A percentile compares a stretch with the other conserved stretches of the same genome.
Evolutionary conservation across 225 moss, liverwort and hornwort species (phyloP).

Genomic region (Thuidium tamariscinum): DNA sequence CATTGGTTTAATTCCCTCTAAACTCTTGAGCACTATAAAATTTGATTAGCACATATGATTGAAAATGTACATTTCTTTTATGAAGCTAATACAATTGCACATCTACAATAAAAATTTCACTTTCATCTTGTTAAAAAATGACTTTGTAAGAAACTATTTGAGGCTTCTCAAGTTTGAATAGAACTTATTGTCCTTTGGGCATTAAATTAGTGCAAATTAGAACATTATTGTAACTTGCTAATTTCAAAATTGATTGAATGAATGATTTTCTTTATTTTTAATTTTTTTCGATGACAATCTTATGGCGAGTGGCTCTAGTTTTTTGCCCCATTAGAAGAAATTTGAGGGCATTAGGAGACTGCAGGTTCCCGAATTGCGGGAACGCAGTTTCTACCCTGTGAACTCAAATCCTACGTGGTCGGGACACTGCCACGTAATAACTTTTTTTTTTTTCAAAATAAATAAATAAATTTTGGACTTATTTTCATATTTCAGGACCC

Average conservation of each 20-base stretch:
- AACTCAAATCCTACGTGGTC: too few species aligned
- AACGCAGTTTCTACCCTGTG: too few species aligned
- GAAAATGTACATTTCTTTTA: not conserved
- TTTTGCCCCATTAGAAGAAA: too few species aligned
- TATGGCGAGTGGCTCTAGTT: not conserved
- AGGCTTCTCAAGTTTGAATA: not conserved
- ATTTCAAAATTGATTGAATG: not conserved
- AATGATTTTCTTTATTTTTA: too few species aligned
- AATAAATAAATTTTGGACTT: too few species aligned
- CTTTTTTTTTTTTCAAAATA: too few species aligned
- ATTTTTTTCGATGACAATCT: not conserved
- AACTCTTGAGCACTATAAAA: not conserved
- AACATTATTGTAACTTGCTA: not conserved
- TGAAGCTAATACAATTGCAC: not conserved
- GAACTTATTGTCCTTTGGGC: not conserved
- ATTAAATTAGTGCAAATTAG: not conserved
- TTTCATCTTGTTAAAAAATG: not conserved
- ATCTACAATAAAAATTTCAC: not conserved
- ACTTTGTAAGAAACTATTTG: not conserved
- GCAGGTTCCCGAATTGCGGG: too few species aligned
- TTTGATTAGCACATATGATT: rapidly evolving
- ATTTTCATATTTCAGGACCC: too few species aligned
- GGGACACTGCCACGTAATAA: too few species aligned
- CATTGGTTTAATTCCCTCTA: rapidly evolving
- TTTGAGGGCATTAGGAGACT: too few species aligned